A percentile compares a stretch with the other conserved stretches of the same genome.
Conservation (phyloP, 192 early-diverging fungal species). For the Thamnidium elegans region DNA sequence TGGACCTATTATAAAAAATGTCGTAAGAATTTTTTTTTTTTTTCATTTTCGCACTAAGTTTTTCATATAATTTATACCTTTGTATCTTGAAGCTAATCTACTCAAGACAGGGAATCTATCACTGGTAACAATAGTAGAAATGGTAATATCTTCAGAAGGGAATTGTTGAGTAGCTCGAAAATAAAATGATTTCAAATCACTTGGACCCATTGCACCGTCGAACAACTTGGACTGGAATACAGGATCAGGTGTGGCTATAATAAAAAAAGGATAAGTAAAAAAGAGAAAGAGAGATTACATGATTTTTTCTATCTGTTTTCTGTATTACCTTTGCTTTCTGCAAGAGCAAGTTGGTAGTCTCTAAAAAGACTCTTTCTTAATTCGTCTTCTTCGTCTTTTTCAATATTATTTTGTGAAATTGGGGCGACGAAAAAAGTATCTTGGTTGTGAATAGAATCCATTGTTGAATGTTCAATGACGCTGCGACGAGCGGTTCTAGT, state of each 20-base stretch:
- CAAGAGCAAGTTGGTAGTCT: too few relatives aligned
- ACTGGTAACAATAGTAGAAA: conserved; percentile 50
- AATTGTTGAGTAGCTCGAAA: conserved; percentile 37
- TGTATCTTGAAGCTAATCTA: conserved; percentile 44
- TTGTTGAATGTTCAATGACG: background rate
- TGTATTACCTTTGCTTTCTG: background rate
- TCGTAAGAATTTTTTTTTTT: background rate
- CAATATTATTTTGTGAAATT: background rate
- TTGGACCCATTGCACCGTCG: conserved; percentile 45
- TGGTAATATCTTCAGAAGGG: conserved; percentile 48
- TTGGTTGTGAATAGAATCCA: background rate
- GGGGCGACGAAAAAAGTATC: too few relatives aligned
- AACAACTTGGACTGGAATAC: conserved; percentile 50
- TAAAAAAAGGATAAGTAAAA: background rate
- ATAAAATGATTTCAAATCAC: conserved; percentile 53
- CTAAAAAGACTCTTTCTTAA: background rate
- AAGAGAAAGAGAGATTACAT: background rate
- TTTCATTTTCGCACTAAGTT: background rate
- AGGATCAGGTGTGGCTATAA: background rate
- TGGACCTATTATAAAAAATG: conserved; percentile 35
- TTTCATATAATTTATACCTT: conserved; percentile 40
- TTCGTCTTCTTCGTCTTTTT: background rate
- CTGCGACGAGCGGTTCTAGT: too few relatives aligned
- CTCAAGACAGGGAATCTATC: conserved; percentile 49
- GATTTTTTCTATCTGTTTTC: background rate